Conservation (phyloP, 805 yeast genomes). For the Candida coleopterorum region DNA sequence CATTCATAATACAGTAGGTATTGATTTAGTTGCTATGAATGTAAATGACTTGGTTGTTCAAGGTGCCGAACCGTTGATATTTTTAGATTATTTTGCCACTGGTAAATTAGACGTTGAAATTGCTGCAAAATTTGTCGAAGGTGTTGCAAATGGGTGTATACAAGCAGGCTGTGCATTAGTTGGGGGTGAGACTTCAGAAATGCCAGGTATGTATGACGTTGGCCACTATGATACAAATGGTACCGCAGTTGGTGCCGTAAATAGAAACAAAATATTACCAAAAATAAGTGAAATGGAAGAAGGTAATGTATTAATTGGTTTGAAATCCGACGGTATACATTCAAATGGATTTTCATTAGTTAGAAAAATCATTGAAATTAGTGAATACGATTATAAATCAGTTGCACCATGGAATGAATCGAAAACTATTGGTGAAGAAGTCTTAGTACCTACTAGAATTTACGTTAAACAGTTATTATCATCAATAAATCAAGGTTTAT, state of each 20-base stretch:
- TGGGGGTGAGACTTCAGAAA: conserved; percentile 98
- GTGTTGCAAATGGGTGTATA: conserved; percentile 96
- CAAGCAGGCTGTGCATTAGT: conserved; percentile 95
- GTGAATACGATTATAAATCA: conserved; percentile 66
- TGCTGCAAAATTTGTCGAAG: conserved; percentile 85
- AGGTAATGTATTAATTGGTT: conserved; percentile 83
- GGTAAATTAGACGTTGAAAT: conserved; percentile 81
- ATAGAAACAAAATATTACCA: conserved; percentile 72
- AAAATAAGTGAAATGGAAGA: conserved; percentile 56
- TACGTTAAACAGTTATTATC: conserved; percentile 89
- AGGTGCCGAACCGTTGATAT: conserved; percentile 97
- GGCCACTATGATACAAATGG: conserved; percentile 98
- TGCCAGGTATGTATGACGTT: conserved; percentile 97
- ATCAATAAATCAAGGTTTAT: conserved; percentile 58
- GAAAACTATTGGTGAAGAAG: conserved; percentile 77
- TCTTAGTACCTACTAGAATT: conserved; percentile 86
- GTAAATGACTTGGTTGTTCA: conserved; percentile 97
- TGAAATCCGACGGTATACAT: conserved; percentile 89
- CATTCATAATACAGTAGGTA: conserved; percentile 96
- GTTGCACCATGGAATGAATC: conserved; percentile 79
- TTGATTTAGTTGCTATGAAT: conserved; percentile 98
- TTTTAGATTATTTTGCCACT: conserved; percentile 94
- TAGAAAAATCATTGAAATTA: conserved; percentile 81
- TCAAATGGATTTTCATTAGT: conserved; percentile 95
- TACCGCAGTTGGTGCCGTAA: conserved; percentile 96